A percentile compares a stretch with the other conserved stretches of the same genome.
Conservation (phyloP, 495 filamentous ascomycete genomes). For the Xylaria venustula region DNA sequence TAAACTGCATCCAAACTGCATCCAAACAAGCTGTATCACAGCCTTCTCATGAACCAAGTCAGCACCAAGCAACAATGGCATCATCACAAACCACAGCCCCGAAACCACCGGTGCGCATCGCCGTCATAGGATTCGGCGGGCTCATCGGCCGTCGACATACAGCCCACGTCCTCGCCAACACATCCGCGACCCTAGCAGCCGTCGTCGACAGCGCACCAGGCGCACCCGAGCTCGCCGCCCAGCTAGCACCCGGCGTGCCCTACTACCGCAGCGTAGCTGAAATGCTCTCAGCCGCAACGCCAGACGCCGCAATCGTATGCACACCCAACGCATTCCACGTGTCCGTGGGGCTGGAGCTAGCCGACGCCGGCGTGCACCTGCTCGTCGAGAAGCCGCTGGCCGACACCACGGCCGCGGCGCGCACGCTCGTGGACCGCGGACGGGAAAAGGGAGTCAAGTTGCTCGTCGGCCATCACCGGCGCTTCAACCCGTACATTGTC, state of each 20-base stretch:
- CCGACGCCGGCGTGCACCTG: constrained; percentile 49
- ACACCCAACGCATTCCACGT: constrained; percentile 62
- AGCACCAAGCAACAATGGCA: too few species aligned
- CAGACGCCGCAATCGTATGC: constrained; percentile 58
- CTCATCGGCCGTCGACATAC: constrained; percentile 59
- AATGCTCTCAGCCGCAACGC: constrained; percentile 41
- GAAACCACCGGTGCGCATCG: constrained; percentile 26
- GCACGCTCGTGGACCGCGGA: constrained; percentile 17
- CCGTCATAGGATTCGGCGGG: constrained; percentile 53
- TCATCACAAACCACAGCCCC: constrained; percentile 13
- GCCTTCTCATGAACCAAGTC: too few species aligned
- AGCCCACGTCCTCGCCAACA: constrained; percentile 46
- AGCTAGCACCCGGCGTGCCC: constrained; percentile 23
- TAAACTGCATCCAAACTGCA: too few species aligned
- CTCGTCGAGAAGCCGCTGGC: constrained; percentile 60
- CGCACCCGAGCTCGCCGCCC: not conserved
- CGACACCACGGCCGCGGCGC: constrained; percentile 38
- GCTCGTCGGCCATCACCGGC: constrained; percentile 59
- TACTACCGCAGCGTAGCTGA: constrained; percentile 38
- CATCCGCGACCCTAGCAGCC: constrained; percentile 44
- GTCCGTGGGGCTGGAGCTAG: constrained; percentile 47
- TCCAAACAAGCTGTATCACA: too few species aligned
- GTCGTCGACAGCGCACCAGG: constrained; percentile 43
- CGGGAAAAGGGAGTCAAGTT: constrained; percentile 37
- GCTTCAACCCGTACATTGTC: constrained; percentile 58